These are phyloP conservation scores for Dothistroma pini DNA, from an alignment of 2,329 filamentous ascomycete species.

Conservation along the genomic window DNA sequence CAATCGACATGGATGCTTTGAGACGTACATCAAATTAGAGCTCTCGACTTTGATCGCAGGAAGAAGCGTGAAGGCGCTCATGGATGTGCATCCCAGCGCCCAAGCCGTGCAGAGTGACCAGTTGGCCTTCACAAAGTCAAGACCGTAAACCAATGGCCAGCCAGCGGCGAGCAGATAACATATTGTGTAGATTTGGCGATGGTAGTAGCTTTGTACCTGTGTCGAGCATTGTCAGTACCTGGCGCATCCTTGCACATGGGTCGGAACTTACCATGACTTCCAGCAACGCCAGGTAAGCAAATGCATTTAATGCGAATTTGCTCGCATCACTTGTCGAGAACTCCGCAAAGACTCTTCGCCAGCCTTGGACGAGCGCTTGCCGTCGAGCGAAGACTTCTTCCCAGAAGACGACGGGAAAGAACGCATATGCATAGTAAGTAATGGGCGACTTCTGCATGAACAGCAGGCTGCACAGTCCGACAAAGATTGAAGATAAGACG, in stretches of 20 bases:
- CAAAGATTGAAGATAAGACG: slow-evolving; percentile 72
- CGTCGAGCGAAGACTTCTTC: slow-evolving; percentile 85
- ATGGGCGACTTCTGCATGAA: slow-evolving; percentile 72
- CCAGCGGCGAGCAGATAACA: slow-evolving; percentile 72
- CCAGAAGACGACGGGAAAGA: slow-evolving; percentile 95
- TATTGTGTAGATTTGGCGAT: slow-evolving; percentile 79
- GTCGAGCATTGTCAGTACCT: slow-evolving; percentile 1
- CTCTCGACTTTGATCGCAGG: slow-evolving; percentile 83
- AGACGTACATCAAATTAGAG: slow-evolving; percentile 65
- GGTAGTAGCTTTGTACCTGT: slow-evolving; percentile 86
- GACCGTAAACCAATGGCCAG: slow-evolving; percentile 75
- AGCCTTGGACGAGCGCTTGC: slow-evolving; percentile 63
- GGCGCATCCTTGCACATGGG: background rate
- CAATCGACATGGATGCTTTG: background rate
- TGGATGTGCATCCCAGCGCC: slow-evolving; percentile 70
- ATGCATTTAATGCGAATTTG: slow-evolving; percentile 59
- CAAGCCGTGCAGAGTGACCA: slow-evolving; percentile 63
- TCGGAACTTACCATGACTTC: slow-evolving; percentile 59
- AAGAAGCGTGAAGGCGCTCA: slow-evolving; percentile 88
- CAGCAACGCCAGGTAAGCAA: slow-evolving; percentile 70
- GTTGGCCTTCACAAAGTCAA: slow-evolving; percentile 67
- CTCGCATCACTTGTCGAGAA: slow-evolving; percentile 56
- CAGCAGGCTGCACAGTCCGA: slow-evolving; percentile 73
- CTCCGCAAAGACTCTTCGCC: slow-evolving; percentile 65
- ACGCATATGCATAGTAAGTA: slow-evolving; percentile 85